Evolutionary conservation across 2,329 filamentous ascomycete genomes (phyloP), one percentile per base, ranked within the genome.

Genomic region (Beauveria medogensis): DNA sequence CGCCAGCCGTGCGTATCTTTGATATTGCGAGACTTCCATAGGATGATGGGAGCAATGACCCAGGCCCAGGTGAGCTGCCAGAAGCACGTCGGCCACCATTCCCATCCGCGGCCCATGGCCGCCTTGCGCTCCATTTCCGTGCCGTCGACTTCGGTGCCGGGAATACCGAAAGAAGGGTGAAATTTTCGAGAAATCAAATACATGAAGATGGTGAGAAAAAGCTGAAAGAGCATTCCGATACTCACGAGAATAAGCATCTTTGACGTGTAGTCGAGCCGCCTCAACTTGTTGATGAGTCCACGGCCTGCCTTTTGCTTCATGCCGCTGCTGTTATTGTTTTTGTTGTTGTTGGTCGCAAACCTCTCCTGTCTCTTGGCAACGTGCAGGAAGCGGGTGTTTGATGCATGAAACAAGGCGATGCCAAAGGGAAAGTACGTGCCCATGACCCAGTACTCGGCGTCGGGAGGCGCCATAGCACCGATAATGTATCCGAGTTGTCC

Each of bases 1-100:
- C 84, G 77, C 86, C 86, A 89, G 55, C 84, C 81, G 64, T 86
- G 81, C 2, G 84, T 84, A 65, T 89, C 86, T 34, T 77, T 76
- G 63, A 89, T 85, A n/a, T 78, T 73, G 34, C 84, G 78, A 46
- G 85, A 82, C 64, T 80, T 78, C 78, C 81, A 87, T 2, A 88
- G 74, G 55, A 86, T 73, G 63, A 79, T 74, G 2, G 85, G 83
- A 2, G 84, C 83, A 60, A 82, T 79, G 26, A 83, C 67, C 78
- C 82, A 86, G 5, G 82, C 77, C 83, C 83, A 87, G 62, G 82
- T 69, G 50, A 84, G 75, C 65, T 86, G 84, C 83, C 83, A 87
- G 26, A 84, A 71, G 43, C 84, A 77, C 0, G 80, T 82, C 2
- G 82, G 82, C 73, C 82, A 80, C 86, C 86, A 90, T 73, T 89